Percentiles rank a stretch among this genome's conserved stretches.
Conservation (phyloP, 345 rosid species). For the Aquilaria sinensis region DNA sequence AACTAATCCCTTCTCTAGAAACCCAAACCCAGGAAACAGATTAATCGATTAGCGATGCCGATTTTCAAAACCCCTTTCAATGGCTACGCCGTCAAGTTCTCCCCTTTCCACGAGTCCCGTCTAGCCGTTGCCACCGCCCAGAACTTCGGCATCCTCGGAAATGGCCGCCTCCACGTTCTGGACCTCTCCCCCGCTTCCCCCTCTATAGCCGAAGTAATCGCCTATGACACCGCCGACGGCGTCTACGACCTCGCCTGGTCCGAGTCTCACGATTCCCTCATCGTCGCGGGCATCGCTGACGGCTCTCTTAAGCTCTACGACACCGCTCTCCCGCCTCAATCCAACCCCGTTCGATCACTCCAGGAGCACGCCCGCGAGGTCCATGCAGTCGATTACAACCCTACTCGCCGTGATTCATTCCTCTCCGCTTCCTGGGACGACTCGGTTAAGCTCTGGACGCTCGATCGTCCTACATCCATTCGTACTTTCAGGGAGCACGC, state of each 20-base stretch:
- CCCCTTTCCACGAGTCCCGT: constrained; percentile 83
- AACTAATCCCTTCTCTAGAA: too few species aligned
- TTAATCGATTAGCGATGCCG: constrained; percentile 39
- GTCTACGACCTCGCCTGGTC: constrained; percentile 91
- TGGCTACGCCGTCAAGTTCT: constrained; percentile 86
- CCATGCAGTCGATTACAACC: constrained; percentile 74
- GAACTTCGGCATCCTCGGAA: constrained; percentile 93
- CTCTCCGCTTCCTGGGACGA: constrained; percentile 92
- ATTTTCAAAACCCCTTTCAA: constrained; percentile 75
- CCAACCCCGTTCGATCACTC: constrained; percentile 73
- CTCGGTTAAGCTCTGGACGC: constrained; percentile 81
- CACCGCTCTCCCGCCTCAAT: constrained; percentile 58
- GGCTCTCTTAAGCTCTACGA: constrained; percentile 90
- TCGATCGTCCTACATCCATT: constrained; percentile 77
- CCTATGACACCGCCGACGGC: constrained; percentile 85
- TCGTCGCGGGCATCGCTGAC: constrained; percentile 74
- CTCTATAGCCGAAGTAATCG: constrained; percentile 40
- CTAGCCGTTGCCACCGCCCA: constrained; percentile 90
- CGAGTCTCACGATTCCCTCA: constrained; percentile 87
- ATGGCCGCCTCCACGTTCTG: constrained; percentile 86
- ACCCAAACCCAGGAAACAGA: too few species aligned
- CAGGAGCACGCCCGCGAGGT: constrained; percentile 95
- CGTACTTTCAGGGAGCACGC: constrained; percentile 90
- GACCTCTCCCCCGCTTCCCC: constrained; percentile 65
- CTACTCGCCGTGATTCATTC: constrained; percentile 91